Evolutionary conservation across 1,284 basidiomycete genomes (phyloP).

Genomic region (Trichosporon sp.): DNA sequence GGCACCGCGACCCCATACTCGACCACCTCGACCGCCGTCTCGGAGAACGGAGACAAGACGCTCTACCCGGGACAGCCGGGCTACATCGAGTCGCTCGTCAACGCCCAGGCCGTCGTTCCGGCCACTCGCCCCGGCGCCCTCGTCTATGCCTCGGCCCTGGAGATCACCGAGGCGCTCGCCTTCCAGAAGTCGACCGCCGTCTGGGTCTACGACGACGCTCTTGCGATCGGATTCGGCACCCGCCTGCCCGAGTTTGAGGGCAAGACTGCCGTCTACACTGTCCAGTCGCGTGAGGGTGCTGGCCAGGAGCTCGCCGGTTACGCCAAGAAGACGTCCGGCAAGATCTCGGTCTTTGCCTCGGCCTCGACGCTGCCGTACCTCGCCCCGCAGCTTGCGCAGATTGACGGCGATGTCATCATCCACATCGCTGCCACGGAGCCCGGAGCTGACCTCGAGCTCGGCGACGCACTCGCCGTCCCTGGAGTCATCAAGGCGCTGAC

Average conservation of each 20-base stretch:
- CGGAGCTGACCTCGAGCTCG: conserved; percentile 56
- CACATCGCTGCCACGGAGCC: conserved; percentile 69
- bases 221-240: conserved; percentile 40
- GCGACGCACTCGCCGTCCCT: conserved; percentile 59
- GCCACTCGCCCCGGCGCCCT: conserved; percentile 36
- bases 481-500: conserved; percentile 52
- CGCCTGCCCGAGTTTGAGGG: conserved; percentile 24
- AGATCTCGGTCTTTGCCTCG: conserved; percentile 45
- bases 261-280: conserved; percentile 54
- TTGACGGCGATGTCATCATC: conserved; percentile 64
- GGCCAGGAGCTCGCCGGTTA: conserved; percentile 76
- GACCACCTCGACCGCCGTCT: conserved; percentile 26
- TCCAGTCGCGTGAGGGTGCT: conserved; percentile 83
- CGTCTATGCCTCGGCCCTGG: conserved; percentile 39
- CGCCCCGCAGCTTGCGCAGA: conserved; percentile 62
- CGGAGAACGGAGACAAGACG: conserved; percentile 21
- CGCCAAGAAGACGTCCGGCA: conserved; percentile 49
- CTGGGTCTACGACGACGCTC: conserved; percentile 48
- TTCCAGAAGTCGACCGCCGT: conserved; percentile 39
- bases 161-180: conserved; percentile 41
- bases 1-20: conserved; percentile 39
- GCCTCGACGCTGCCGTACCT: conserved; percentile 60
- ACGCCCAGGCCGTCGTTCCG: conserved; percentile 29
- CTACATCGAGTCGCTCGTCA: conserved; percentile 33
- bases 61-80: conserved; percentile 24